Percentiles rank a stretch among this genome's conserved stretches.
Evolutionary conservation across 306 rosid species (phyloP).

Genomic region (Purshia tridentata): DNA sequence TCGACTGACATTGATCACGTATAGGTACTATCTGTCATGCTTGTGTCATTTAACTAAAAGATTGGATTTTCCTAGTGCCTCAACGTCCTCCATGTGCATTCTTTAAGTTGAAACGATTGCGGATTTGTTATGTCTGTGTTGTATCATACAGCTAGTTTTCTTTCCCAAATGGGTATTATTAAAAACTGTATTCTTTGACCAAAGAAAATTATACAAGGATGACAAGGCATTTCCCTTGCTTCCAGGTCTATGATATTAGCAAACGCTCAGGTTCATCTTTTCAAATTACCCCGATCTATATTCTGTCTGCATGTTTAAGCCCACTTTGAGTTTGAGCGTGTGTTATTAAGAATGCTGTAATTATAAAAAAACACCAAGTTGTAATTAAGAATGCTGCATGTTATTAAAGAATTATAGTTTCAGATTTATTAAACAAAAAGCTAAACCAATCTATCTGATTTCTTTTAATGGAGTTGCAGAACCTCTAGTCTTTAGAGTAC

Average conservation of each 20-base stretch:
- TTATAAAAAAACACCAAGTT: not conserved
- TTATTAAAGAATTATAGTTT: not conserved
- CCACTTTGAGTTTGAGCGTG: not conserved
- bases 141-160: not conserved
- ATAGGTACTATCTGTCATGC: not conserved
- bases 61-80: not conserved
- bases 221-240: not conserved
- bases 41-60: not conserved
- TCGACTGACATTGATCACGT: no score
- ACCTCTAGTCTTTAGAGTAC: not conserved
- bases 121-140: not conserved
- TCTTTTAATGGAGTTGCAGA: no score
- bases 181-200: slow-evolving; percentile 9
- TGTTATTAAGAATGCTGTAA: not conserved
- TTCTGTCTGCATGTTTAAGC: not conserved
- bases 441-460: not conserved
- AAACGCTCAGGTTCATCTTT: not conserved
- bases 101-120: not conserved
- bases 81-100: not conserved
- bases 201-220: not conserved
- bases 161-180: slow-evolving; percentile 6
- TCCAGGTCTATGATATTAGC: not conserved
- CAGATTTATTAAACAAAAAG: not conserved
- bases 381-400: not conserved
- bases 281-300: no score